phyloP scores from a whole-genome alignment of 495 filamentous ascomycete species.

The Neurospora tetraspora region DNA sequence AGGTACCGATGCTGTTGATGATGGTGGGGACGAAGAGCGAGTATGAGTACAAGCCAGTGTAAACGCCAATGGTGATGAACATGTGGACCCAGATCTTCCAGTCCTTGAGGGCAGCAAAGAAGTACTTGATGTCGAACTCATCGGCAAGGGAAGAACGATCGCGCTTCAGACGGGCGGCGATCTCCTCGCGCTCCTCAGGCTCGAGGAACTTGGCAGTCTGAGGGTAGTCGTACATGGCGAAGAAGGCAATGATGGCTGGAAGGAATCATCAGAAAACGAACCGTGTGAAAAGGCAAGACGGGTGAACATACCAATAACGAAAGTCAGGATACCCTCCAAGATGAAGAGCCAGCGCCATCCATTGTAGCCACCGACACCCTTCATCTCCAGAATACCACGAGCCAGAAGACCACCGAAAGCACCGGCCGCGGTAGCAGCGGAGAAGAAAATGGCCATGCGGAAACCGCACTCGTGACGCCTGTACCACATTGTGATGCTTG shows the following conservation, averaged over 20 bases:
- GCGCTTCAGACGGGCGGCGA: conserved; percentile 51
- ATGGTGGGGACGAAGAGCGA: conserved; percentile 61
- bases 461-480: conserved; percentile 50
- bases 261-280: neutral
- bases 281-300: neutral
- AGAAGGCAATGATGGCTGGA: conserved; percentile 51
- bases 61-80: conserved; percentile 40
- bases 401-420: conserved; percentile 72
- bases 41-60: conserved; percentile 54
- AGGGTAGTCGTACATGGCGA: conserved; percentile 71
- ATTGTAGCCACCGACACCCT: conserved; percentile 47
- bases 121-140: conserved; percentile 60
- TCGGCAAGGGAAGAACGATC: conserved; percentile 73
- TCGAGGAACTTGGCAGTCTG: conserved; percentile 65
- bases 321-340: conserved; percentile 58
- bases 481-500: conserved; percentile 61
- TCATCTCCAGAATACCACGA: conserved; percentile 57
- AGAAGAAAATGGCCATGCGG: conserved; percentile 75
- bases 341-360: conserved; percentile 77
- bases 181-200: conserved; percentile 53
- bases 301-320: conserved; percentile 44
- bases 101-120: conserved; percentile 62
- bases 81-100: conserved; percentile 66
- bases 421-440: conserved; percentile 64
- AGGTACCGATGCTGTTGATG: conserved; percentile 46